Evolutionary conservation across 2,329 filamentous ascomycete species (phyloP), one percentile per base, ranked within the genome.

Genomic region (Dactylellina cionopaga): DNA sequence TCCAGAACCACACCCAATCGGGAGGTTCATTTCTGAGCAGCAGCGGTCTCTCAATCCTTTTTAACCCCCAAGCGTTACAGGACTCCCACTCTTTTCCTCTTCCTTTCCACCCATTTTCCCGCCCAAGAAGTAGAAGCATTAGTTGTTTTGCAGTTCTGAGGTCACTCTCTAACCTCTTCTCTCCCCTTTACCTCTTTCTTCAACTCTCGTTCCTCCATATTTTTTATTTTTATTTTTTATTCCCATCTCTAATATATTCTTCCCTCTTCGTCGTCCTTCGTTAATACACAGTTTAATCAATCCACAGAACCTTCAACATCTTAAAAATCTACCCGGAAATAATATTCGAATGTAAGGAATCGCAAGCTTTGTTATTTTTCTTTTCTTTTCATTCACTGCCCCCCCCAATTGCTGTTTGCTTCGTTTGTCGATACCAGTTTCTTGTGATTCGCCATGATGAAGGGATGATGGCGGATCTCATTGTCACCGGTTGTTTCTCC

Each of bases 171-270:
- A 49, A 33, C 56, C 56, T 47, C 43, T 35, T 75, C 75, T 64
- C 69, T 46, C 75, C 68, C 43, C 74, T 37, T 44, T 60, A 35
- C 39, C 56, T 46, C 29, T 35, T 74, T 76, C 71, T 75, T 43
- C 75, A 70, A 56, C 74, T 37, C 58, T 68, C 73, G 62, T 74
- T 66, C 69, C 66, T 74, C 56, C 68, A 39, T 58, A 37, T 66
- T 66, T 66, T 35, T 33, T 29, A 52, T 47, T 66, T 66, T 35
- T n/a, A n/a, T n/a, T n/a, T n/a, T n/a, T n/a, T n/a, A n/a, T n/a
- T n/a, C n/a, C n/a, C n/a, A n/a, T n/a, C n/a, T n/a, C n/a, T n/a
- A n/a, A n/a, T n/a, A n/a, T n/a, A n/a, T n/a, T n/a, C n/a, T n/a
- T n/a, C n/a, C n/a, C n/a, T n/a, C n/a, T n/a, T n/a, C n/a, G 27